Conservation (phyloP, 2,329 filamentous ascomycete species). For the Hymenoscyphus fructigenus region DNA sequence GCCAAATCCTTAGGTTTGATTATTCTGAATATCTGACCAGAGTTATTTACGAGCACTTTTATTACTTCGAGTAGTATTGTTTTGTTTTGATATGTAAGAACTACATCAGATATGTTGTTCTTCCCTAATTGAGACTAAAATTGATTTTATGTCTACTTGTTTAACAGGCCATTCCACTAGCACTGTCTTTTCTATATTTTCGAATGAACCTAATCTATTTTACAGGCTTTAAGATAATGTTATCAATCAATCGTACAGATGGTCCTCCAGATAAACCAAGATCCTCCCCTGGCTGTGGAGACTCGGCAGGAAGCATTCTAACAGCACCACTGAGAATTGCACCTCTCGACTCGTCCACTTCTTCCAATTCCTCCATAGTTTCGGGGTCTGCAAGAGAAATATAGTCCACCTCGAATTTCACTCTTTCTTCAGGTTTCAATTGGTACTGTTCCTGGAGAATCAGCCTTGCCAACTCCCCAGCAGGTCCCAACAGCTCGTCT, state of each 20-base stretch:
- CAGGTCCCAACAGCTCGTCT: slow-evolving; percentile 69
- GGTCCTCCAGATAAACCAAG: slow-evolving; percentile 71
- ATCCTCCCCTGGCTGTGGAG: slow-evolving; percentile 68
- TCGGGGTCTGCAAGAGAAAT: slow-evolving; percentile 86
- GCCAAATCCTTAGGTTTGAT: no score
- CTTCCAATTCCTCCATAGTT: slow-evolving; percentile 74
- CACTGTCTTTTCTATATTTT: not conserved
- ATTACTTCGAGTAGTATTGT: no score
- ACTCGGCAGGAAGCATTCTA: slow-evolving; percentile 82
- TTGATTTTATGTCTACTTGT: not conserved
- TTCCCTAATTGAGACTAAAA: not conserved
- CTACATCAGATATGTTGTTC: no score
- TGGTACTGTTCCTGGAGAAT: slow-evolving; percentile 61
- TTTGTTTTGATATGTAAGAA: no score
- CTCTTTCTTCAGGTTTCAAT: slow-evolving; percentile 58
- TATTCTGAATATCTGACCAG: no score
- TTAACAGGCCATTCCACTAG: not conserved
- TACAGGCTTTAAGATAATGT: slow-evolving; percentile 67
- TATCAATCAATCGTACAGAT: slow-evolving; percentile 87
- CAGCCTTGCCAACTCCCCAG: slow-evolving; percentile 57
- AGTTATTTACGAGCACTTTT: no score
- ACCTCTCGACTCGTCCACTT: slow-evolving; percentile 67
- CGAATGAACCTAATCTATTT: slow-evolving; percentile 14
- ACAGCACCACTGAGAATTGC: slow-evolving; percentile 88
- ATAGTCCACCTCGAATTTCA: slow-evolving; percentile 83